Base-by-base conservation (phyloP, 78 protist species). In the Dictyostelium purpureum region DNA sequence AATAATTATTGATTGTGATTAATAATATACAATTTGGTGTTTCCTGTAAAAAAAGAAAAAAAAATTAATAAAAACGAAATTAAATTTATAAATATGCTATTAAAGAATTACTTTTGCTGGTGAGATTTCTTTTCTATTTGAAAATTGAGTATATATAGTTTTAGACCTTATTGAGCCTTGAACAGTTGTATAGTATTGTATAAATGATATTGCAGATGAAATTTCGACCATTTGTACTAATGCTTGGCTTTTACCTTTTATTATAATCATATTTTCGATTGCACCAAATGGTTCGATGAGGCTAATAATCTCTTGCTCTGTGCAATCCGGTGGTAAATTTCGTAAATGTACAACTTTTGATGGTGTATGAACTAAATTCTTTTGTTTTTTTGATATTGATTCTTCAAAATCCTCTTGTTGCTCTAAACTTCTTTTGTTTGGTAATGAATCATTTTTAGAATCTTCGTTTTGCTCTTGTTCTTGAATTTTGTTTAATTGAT, bases 1-100 rank as follows among this genome's bases (percentile, higher is more conserved):
- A 96, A 61, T 89, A 42, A 75, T 96, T 87, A 31, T 45, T 24
- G 35, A 96, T 77, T 21, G 96, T 81, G 14, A 93, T 76, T 51
- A 82, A 80, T 42, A 96, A 79, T 37, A 96, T 88, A 42, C 89
- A 40, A 26, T 87, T 94, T 76, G 94, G 88, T 42, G 92, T 85
- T 45, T 85, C 92, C 54, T 21, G 65, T n/a, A n/a, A n/a, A n/a
- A n/a, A n/a, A n/a, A n/a, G 10, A 38, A 21, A 2, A 24, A 4
- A 6, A 70, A 16, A 40, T 38, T 7, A 59, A n/a, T 61, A 3
- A 31, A 12, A 31, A 31, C 14, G 37, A 11, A 28, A 31, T 7
- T 31, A 61, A 24, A n/a, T 11, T 42, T 16, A 10, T 14, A 0
- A 40, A 6, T 45, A 40, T 70, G 9, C 28, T 12, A 11, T 7